Evolutionary conservation across 2,329 filamentous ascomycete genomes (phyloP).

Genomic region (Shiraia sp.): DNA sequence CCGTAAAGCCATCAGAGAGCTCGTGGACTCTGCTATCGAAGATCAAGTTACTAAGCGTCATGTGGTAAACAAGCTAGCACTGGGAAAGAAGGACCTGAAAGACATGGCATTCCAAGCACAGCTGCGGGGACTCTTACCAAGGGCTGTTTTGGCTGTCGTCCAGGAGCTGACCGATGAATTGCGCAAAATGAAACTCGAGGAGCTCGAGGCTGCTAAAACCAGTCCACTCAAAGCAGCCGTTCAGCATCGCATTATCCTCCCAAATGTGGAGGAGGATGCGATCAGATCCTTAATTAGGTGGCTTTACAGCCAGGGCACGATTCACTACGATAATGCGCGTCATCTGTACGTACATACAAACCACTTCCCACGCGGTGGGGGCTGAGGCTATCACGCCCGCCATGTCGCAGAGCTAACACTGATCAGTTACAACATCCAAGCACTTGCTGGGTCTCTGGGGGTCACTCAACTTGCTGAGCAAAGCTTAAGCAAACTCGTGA

Average conservation of each 20-base stretch:
- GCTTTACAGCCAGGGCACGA: constrained; percentile 10
- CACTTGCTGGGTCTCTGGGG: constrained; percentile 15
- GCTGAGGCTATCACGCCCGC: background rate
- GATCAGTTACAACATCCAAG: constrained; percentile 12
- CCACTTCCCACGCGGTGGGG: background rate
- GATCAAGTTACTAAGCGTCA: constrained; percentile 8
- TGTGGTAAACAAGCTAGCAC: background rate
- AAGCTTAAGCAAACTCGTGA: constrained; percentile 16
- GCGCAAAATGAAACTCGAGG: constrained; percentile 7
- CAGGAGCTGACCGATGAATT: constrained; percentile 5
- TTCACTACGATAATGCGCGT: constrained; percentile 8
- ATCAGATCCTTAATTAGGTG: constrained; percentile 21
- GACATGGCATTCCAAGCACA: constrained; percentile 1
- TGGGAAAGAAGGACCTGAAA: constrained; percentile 1
- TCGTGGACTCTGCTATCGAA: constrained; percentile 3
- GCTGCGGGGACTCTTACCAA: constrained; percentile 12
- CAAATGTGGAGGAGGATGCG: constrained; percentile 1
- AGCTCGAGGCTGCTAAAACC: constrained; percentile 6
- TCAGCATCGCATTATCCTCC: constrained; percentile 20
- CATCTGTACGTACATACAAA: constrained; percentile 8
- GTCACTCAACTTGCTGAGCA: constrained; percentile 13
- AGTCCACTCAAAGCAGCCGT: constrained; percentile 17
- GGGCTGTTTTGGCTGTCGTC: constrained; percentile 9
- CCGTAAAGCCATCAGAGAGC: background rate
- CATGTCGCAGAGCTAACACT: no score